Base-by-base conservation (phyloP, 345 rosid species). In the Geranium rotundifolium region DNA sequence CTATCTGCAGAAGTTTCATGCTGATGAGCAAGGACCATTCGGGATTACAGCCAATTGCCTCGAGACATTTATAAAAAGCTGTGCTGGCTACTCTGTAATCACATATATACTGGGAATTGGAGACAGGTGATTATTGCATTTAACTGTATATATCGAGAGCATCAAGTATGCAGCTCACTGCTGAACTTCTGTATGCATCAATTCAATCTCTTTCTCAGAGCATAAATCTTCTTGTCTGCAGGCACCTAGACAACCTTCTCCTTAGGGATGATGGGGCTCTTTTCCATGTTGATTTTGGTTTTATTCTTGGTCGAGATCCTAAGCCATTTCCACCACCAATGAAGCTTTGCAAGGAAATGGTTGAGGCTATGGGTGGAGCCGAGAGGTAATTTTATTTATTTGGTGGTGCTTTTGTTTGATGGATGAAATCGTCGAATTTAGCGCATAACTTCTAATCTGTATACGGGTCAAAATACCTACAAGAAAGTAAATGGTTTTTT, bases 271-370 rank as follows among this genome's bases (percentile, higher is more conserved):
- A 93, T 76, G 97, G 97, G 20, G 81, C 95, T 52, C 95, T 93
- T 66, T 93, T 93, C 81, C 97, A 93, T 67, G 99, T 93, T 67
- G 99, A 93, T 80, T 90, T 93, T 67, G 97, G 89, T 20, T 93
- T 84, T 76, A 93, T 90, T 75, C 96, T 93, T 52, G 99, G 99
- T 60, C 89, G 95, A 69, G 99, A 88, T 72, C 99, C 99, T 60
- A 93, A 93, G 76, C 99, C 95, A 27, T 93, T 93, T 71, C 99
- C 99, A 56, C 99, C 99, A 37, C 99, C 99, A 31, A 93, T 93
- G 99, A 93, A 88, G 74, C 95, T 93, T 59, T 93, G 99, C 85
- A 93, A 93, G 76, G 97, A 93, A 82, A 93, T 93, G 99, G 99
- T 93, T 59, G 99, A 93, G 83, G 99, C 97, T 56, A 93, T 93